Conservation (phyloP, 2,329 filamentous ascomycete species). For the Alternaria postmessia region DNA sequence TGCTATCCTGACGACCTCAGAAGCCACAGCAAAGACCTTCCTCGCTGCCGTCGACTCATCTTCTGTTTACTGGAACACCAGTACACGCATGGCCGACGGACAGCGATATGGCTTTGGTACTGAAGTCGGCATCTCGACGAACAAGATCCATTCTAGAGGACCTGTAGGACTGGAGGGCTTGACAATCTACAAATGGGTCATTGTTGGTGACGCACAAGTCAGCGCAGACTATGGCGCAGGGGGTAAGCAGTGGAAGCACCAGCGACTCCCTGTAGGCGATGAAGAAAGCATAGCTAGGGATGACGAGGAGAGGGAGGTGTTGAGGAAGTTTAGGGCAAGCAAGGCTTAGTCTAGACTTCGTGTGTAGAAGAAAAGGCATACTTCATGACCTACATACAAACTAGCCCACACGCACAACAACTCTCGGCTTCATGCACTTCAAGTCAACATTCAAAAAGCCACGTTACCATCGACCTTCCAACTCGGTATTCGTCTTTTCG, state of each 20-base stretch:
- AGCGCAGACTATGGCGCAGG: conserved; percentile 74
- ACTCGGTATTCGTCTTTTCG: not conserved
- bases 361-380: not conserved
- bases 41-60: conserved; percentile 86
- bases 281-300: conserved; percentile 41
- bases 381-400: not conserved
- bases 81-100: conserved; percentile 91
- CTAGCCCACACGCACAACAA: not conserved
- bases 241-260: conserved; percentile 65
- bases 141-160: conserved; percentile 95
- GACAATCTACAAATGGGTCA: conserved; percentile 97
- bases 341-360: conserved; percentile 3
- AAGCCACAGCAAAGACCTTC: conserved; percentile 77
- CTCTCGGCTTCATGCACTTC: not conserved
- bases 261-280: conserved; percentile 53
- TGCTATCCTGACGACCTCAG: conserved; percentile 78
- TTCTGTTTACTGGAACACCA: conserved; percentile 97
- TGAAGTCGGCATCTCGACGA: conserved; percentile 97
- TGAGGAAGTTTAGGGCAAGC: conserved; percentile 43
- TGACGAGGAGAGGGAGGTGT: conserved; percentile 44
- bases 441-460: not conserved
- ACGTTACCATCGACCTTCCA: not conserved
- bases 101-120: conserved; percentile 98
- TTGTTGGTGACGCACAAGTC: conserved; percentile 84
- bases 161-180: conserved; percentile 93